A percentile compares a stretch with the other conserved stretches of the same genome.
Conservation (phyloP, 2,329 filamentous ascomycete genomes). For the Ophiostoma montium region DNA sequence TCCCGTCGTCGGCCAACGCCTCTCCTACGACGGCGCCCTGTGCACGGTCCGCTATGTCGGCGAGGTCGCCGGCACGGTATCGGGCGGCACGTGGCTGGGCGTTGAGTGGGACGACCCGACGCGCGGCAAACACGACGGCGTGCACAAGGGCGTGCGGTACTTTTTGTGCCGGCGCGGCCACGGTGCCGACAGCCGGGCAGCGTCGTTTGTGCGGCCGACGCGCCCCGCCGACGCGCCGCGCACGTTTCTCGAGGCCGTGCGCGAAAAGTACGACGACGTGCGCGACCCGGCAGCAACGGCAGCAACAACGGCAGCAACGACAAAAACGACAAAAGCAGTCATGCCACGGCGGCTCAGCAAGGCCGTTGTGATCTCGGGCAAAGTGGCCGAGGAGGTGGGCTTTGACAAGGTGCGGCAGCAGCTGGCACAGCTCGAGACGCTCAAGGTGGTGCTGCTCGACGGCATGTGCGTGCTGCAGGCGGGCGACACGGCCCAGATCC, state of each 20-base stretch:
- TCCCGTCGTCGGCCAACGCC: constrained; percentile 49
- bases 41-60: constrained; percentile 83
- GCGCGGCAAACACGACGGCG: constrained; percentile 82
- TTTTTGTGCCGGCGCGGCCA: constrained; percentile 33
- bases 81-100: constrained; percentile 74
- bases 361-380: constrained; percentile 57
- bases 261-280: constrained; percentile 68
- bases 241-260: constrained; percentile 66
- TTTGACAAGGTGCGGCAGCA: constrained; percentile 83
- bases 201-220: constrained; percentile 74
- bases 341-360: not conserved
- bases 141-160: constrained; percentile 64
- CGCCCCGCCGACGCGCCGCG: constrained; percentile 53
- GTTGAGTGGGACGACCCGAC: constrained; percentile 90
- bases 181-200: constrained; percentile 37
- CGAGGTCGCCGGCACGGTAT: constrained; percentile 52
- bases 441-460: constrained; percentile 73
- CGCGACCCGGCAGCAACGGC: constrained; percentile 5
- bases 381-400: constrained; percentile 84
- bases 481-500: constrained; percentile 25
- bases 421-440: constrained; percentile 62
- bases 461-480: constrained; percentile 45
- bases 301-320: too few relatives aligned
- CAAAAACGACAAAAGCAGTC: too few relatives aligned
- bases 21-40: constrained; percentile 61